phyloP scores from a whole-genome alignment of 1,139 yeast species.

The Pneumocystis jirovecii region DNA sequence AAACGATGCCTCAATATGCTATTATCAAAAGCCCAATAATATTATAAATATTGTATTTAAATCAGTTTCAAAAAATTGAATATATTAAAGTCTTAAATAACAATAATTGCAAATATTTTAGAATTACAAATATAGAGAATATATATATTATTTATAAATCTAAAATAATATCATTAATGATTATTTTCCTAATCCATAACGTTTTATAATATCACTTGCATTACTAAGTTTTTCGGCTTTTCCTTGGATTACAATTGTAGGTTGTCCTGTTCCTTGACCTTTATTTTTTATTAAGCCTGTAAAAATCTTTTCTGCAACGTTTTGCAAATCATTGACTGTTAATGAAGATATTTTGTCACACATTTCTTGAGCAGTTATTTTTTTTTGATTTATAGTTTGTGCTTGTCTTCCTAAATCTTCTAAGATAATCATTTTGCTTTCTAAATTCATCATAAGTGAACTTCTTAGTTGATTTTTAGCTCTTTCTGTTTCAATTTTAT shows the following conservation, averaged over 20 bases:
- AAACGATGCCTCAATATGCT: neutral
- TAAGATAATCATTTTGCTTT: conserved; percentile 75
- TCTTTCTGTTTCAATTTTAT: conserved; percentile 59
- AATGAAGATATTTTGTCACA: conserved; percentile 56
- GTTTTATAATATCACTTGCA: conserved; percentile 46
- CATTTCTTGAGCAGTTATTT: conserved; percentile 75
- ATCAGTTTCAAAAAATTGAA: neutral
- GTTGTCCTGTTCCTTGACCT: conserved; percentile 44
- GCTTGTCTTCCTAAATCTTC: conserved; percentile 95
- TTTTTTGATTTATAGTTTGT: conserved; percentile 55
- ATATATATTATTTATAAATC: neutral
- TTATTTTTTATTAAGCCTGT: conserved; percentile 45
- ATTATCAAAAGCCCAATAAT: neutral
- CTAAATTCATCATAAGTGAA: conserved; percentile 84
- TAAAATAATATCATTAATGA: neutral
- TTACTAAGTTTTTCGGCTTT: conserved; percentile 76
- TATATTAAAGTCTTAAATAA: neutral
- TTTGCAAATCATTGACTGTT: conserved; percentile 49
- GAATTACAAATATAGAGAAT: neutral
- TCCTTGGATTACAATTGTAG: conserved; percentile 83
- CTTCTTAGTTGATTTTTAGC: conserved; percentile 87
- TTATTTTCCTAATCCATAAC: conserved; percentile 53
- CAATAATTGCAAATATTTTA: neutral
- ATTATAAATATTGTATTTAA: neutral
- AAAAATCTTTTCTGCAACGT: conserved; percentile 62